A percentile compares a stretch with the other conserved stretches of the same genome.
Conservation (phyloP, 2,329 filamentous ascomycete genomes). For the Meredithiella fracta region DNA sequence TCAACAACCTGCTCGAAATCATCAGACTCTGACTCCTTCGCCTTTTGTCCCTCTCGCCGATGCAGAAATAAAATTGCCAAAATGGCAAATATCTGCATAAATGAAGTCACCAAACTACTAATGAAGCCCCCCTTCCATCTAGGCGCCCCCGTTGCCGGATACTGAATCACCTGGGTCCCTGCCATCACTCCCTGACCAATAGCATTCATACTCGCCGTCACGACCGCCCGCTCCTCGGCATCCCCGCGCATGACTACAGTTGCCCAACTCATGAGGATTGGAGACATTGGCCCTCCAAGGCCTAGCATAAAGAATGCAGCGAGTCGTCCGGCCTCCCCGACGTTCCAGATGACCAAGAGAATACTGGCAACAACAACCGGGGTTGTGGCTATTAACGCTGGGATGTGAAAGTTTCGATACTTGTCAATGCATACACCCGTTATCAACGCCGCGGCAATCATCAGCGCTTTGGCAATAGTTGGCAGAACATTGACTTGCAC, state of each 20-base stretch:
- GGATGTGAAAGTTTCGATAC: slow-evolving; percentile 23
- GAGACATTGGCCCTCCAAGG: slow-evolving; percentile 22
- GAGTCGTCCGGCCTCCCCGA: slow-evolving; percentile 23
- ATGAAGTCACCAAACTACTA: slow-evolving; percentile 21
- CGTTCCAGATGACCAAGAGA: slow-evolving; percentile 23
- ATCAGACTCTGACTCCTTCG: neutral
- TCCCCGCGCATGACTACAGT: slow-evolving; percentile 23
- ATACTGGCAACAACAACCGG: slow-evolving; percentile 22
- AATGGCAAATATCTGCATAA: slow-evolving; percentile 21
- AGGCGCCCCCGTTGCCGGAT: slow-evolving; percentile 23
- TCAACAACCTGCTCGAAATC: neutral
- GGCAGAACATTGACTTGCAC: slow-evolving; percentile 26
- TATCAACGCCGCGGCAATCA: slow-evolving; percentile 22
- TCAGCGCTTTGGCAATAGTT: slow-evolving; percentile 25
- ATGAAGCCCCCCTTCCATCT: slow-evolving; percentile 20
- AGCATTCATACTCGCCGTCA: slow-evolving; percentile 28
- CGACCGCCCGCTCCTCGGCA: slow-evolving; percentile 26
- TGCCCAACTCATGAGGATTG: slow-evolving; percentile 26
- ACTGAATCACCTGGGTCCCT: slow-evolving; percentile 25
- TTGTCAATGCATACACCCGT: slow-evolving; percentile 21
- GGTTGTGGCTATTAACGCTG: slow-evolving; percentile 20
- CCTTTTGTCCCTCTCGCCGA: neutral
- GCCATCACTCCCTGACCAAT: slow-evolving; percentile 27
- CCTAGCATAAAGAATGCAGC: slow-evolving; percentile 25
- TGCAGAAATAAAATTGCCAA: slow-evolving; percentile 16